A percentile compares a stretch with the other conserved stretches of the same genome.
These are phyloP conservation scores for Pharus latifolius DNA, from an alignment of 176 grass and related monocot species.

Conservation along the genomic window DNA sequence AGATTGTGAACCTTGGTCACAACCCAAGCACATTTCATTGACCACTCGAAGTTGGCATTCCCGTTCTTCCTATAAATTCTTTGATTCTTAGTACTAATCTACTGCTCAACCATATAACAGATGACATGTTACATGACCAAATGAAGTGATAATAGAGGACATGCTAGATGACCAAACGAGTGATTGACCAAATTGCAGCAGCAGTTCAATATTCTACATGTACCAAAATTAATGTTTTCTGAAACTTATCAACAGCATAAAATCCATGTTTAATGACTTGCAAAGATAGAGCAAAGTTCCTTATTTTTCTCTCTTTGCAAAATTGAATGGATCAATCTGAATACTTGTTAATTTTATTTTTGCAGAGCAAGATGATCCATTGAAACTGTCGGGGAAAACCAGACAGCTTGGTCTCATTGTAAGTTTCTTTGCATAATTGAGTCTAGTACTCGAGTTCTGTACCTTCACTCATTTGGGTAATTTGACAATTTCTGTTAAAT, in stretches of 20 bases:
- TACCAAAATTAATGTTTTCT: not conserved
- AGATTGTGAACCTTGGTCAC: too few relatives aligned
- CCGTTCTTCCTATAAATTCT: not conserved
- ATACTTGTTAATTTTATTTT: not conserved
- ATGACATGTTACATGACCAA: too few relatives aligned
- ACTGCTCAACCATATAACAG: not conserved
- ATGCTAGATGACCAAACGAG: too few relatives aligned
- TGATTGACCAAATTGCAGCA: not conserved
- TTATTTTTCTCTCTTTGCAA: not conserved
- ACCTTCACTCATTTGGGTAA: not conserved
- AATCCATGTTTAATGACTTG: not conserved
- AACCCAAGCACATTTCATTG: too few relatives aligned
- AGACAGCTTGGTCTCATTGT: constrained; percentile 70
- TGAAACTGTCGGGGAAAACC: constrained; percentile 61
- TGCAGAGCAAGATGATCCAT: constrained; percentile 47
- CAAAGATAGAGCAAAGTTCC: not conserved
- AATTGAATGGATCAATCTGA: not conserved
- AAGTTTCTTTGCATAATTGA: constrained; percentile 12
- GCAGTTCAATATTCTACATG: not conserved
- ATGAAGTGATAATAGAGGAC: too few relatives aligned
- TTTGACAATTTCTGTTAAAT: not conserved
- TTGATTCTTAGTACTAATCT: not conserved
- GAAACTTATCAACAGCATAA: too few relatives aligned
- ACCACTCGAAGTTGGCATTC: too few relatives aligned
- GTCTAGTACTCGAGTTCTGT: not conserved